Percentiles rank a stretch among this genome's conserved stretches.
Evolutionary conservation across 1,284 basidiomycete genomes (phyloP).

Genomic region (Prillingera fragicola): DNA sequence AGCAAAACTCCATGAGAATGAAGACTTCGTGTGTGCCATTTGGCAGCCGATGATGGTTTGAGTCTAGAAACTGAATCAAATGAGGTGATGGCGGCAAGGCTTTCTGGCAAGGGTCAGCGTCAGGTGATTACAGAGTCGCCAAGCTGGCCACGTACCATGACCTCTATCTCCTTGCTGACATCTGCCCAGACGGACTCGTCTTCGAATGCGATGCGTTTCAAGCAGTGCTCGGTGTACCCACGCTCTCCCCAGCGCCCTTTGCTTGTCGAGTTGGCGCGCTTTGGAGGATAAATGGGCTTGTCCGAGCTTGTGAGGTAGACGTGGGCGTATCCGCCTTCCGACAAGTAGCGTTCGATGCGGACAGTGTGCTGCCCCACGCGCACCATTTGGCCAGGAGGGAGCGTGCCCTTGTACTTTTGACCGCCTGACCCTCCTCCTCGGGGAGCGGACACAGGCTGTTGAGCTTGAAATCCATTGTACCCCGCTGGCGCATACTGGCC

Average conservation of each 20-base stretch:
- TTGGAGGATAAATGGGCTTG: constrained; percentile 63
- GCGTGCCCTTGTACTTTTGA: constrained; percentile 46
- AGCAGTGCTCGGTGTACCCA: constrained; percentile 74
- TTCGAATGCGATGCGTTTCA: constrained; percentile 92
- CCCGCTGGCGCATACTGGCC: not conserved
- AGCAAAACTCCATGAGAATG: constrained; percentile 97
- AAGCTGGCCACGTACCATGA: constrained; percentile 63
- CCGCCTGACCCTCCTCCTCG: constrained; percentile 18
- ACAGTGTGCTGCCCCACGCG: constrained; percentile 84
- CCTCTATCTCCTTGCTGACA: constrained; percentile 95
- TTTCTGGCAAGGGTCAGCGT: constrained; percentile 29
- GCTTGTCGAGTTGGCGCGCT: constrained; percentile 11
- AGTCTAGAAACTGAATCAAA: constrained; percentile 44
- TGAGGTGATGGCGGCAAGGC: constrained; percentile 30
- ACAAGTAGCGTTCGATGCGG: constrained; percentile 81
- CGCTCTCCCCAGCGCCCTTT: constrained; percentile 54
- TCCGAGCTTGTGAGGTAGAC: constrained; percentile 91
- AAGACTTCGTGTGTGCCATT: constrained; percentile 90
- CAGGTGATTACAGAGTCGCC: too few species aligned
- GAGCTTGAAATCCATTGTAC: not conserved
- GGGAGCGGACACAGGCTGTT: not conserved
- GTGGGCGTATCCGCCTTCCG: constrained; percentile 96
- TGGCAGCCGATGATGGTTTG: constrained; percentile 75
- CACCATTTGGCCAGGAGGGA: constrained; percentile 72
- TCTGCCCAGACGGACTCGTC: constrained; percentile 86